Evolutionary conservation across 345 rosid genomes (phyloP), one percentile per base, ranked within the genome.

Genomic region (Lagerstroemia speciosa): DNA sequence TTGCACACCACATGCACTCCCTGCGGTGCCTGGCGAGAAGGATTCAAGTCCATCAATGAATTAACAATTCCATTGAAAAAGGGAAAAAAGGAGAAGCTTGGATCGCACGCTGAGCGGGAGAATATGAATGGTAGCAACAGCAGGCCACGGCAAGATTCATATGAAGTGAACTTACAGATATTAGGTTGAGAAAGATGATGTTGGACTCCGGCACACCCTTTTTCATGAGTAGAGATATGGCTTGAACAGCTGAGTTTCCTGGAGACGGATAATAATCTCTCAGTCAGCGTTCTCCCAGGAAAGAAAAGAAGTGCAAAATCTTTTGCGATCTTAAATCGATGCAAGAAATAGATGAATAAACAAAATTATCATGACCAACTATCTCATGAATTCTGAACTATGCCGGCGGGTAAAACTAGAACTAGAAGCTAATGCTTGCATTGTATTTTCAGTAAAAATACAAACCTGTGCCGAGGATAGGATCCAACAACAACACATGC

Each of bases 181-280:
- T 94, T 71, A 94, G 93, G 86, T 94, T 93, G 74, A 93, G 90
- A 78, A 94, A 94, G 80, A 94, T 87, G 79, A 94, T 91, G 82
- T 88, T 89, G 65, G 87, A 73, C 82, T 94, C 95, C 3, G 95
- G 94, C 7, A 94, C 99, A 22, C 99, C 97, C 79, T 91, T 94
- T 71, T 86, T 84, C 64, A 91, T 76, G 38, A 91, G 93, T 58
- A 89, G 83, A 2, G 91, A 86, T 69, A 91, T 91, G 60, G 99
- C 97, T 74, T 94, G 89, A 77, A 94, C 96, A 36, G 96, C 99
- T 0, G 99, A 94, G 73, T 94, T 94, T 53, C 99, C 97, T 94
- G 87, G 60, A 48, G 32, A 34, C 37, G 38, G 7, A n/a, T 3
- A 50, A 31, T 30, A 50, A 52, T 32, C 37, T 8, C 1, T 48